Conservation (phyloP, 106 monocot genomes). For the Dactylorhiza incarnata region DNA sequence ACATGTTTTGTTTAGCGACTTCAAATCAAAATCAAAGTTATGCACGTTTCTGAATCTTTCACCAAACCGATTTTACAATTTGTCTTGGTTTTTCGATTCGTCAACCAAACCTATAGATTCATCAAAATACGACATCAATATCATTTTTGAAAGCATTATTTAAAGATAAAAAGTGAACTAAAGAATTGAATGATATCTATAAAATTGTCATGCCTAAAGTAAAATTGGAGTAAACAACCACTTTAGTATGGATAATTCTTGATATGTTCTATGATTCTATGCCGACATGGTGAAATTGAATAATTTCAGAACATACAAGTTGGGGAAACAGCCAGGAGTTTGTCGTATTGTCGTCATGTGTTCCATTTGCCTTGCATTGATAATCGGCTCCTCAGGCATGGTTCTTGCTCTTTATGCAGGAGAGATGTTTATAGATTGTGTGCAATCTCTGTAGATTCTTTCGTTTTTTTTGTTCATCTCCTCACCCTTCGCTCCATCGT, state of each 20-base stretch:
- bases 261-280: not conserved
- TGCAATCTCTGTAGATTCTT: slow-evolving; percentile 3
- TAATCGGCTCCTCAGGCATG: slow-evolving; percentile 64
- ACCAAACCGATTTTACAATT: too few relatives aligned
- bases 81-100: too few relatives aligned
- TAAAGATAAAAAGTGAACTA: too few relatives aligned
- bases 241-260: not conserved
- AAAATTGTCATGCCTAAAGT: too few relatives aligned
- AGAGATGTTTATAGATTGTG: slow-evolving; percentile 25
- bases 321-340: slow-evolving; percentile 46
- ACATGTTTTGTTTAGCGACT: too few relatives aligned
- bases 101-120: too few relatives aligned
- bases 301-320: slow-evolving; percentile 55
- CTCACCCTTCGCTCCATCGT: not conserved
- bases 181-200: too few relatives aligned
- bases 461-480: not conserved
- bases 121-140: too few relatives aligned
- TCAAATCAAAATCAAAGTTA: too few relatives aligned
- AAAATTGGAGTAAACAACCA: too few relatives aligned
- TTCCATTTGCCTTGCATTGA: slow-evolving; percentile 86
- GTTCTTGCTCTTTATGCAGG: slow-evolving; percentile 80
- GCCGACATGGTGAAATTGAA: not conserved
- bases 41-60: too few relatives aligned
- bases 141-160: too few relatives aligned
- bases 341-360: slow-evolving; percentile 66